Conservation (phyloP, 352 stramenopile genomes). For the Pythium grandisporangium region DNA sequence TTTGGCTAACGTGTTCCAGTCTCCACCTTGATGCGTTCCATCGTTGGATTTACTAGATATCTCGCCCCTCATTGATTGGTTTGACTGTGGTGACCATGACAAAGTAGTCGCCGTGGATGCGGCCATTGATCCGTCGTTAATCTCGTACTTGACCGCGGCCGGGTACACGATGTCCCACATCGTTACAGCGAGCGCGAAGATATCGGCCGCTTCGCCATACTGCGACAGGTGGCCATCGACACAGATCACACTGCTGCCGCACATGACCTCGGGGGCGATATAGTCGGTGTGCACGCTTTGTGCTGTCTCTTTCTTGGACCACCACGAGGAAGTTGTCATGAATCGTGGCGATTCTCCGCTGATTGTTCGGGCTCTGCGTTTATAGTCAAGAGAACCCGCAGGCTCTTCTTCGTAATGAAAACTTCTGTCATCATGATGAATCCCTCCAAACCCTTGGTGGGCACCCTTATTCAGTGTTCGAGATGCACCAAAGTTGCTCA, state of each 20-base stretch:
- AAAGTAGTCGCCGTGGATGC: no score
- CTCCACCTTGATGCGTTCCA: not conserved
- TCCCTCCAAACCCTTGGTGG: no score
- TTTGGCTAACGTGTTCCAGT: no score
- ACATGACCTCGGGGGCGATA: slow-evolving; percentile 48
- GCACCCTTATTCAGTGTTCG: slow-evolving; percentile 15
- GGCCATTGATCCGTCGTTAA: no score
- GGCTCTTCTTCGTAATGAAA: no score
- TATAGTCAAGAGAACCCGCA: slow-evolving; percentile 21
- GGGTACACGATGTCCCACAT: slow-evolving; percentile 43
- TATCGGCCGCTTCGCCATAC: slow-evolving; percentile 35
- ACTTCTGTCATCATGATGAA: slow-evolving; percentile 1
- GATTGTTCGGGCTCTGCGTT: no score
- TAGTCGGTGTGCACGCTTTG: no score
- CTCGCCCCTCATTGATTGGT: not conserved
- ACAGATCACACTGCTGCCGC: slow-evolving; percentile 9
- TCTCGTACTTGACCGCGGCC: slow-evolving; percentile 38
- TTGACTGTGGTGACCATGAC: slow-evolving; percentile 13
- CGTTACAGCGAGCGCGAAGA: slow-evolving; percentile 37
- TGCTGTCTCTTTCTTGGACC: no score
- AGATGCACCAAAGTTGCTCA: slow-evolving; percentile 74
- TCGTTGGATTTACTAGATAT: not conserved
- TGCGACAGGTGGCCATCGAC: no score
- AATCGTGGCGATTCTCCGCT: slow-evolving; percentile 30
- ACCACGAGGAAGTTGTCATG: not conserved